Conservation (phyloP, 73 alveolate genomes). For the Paramecium octaurelia region DNA sequence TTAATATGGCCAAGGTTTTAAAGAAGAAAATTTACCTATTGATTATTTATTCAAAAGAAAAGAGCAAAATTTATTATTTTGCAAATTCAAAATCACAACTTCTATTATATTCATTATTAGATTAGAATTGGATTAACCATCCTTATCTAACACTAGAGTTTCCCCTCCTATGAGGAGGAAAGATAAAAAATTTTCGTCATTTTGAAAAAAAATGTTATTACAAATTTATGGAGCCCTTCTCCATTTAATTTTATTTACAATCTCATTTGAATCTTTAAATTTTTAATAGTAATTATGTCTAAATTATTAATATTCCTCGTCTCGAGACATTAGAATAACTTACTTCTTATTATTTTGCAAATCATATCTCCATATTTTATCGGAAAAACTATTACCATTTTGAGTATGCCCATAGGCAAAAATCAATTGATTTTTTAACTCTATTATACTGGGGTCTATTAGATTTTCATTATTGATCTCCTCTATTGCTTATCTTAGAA, state of each 20-base stretch:
- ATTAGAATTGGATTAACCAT: neutral
- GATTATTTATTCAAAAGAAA: neutral
- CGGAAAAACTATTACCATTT: neutral
- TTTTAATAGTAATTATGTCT: neutral
- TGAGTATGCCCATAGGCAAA: neutral
- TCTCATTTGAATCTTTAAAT: neutral
- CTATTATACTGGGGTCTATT: neutral
- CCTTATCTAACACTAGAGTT: neutral
- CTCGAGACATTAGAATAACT: neutral
- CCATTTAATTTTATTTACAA: neutral
- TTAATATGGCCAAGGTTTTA: neutral
- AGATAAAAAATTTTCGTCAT: neutral
- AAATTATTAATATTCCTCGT: neutral
- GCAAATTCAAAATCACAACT: neutral
- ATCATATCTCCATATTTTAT: neutral
- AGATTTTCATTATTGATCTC: neutral
- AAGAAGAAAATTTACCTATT: neutral
- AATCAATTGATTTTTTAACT: neutral
- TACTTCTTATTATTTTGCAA: neutral
- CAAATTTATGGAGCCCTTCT: neutral
- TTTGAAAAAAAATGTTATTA: neutral
- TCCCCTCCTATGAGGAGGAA: neutral
- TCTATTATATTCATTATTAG: neutral
- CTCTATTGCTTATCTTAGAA: neutral
- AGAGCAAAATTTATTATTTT: neutral